Evolutionary conservation across 805 yeast genomes (phyloP), one percentile per base, ranked within the genome.

Genomic region (Cyberlindnera americana): DNA sequence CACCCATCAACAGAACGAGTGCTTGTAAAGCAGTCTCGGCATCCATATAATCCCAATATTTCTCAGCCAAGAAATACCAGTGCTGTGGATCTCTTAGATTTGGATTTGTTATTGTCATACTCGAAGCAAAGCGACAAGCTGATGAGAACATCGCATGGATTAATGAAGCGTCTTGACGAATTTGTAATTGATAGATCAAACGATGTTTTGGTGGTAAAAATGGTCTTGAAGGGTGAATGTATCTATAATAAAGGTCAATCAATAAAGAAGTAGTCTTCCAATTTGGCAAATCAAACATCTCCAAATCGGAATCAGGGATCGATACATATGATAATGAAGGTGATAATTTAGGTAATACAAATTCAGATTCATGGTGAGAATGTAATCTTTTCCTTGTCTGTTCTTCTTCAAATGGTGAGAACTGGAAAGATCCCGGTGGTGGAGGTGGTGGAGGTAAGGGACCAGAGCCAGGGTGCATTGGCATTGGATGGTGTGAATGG

Each of bases 241-340:
- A 71, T 29, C 67, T 52, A 48, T 67, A 71, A 44, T 59, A 70
- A 7, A 68, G 42, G 37, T 67, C 70, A 29, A 70, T 50, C 29
- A 70, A 44, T 3, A 52, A 43, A 26, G 54, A 56, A 3, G 66
- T 53, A 1, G 62, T 59, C 30, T 48, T 42, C 60, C 64, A 59
- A 26, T 57, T 42, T 4, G 76, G 76, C 7, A 70, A 49, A 7
- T 66, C 70, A 30, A 58, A 54, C 25, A 44, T 44, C 9, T 44
- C 52, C 7, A 67, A 47, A 19, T 61, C 62, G 11, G 51, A 49
- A 27, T 62, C 62, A 1, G 61, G 48, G 8, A 66, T 46, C 2
- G 30, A 19, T 21, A 54, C 53, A 19, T 29, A 47, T 3, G 46
- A 17, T 12, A 37, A 37, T 8, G 40, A 17, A 3, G 34, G 37